Base-by-base conservation (phyloP, 164 flowering plant species). In the Aristolochia contorta region DNA sequence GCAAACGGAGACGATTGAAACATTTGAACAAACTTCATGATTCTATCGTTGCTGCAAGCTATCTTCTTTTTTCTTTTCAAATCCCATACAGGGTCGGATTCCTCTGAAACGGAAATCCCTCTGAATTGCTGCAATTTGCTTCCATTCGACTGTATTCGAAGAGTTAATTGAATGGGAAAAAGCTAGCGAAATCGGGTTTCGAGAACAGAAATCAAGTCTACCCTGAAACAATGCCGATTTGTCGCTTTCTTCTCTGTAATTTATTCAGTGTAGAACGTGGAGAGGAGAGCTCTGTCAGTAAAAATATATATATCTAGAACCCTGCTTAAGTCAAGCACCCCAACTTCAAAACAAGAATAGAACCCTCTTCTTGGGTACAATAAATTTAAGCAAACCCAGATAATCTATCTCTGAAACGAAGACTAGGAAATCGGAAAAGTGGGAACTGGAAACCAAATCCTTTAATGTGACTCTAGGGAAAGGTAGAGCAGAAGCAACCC, bases 341-440 rank as follows among this genome's bases (percentile, higher is more conserved):
- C 10, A 55, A 19, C 37, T 7, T 54, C 47, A 61, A 61, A 10
- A 47, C 66, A 46, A 56, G 66, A 55, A 63, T 63, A 63, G 66
- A 63, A 63, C 59, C 46, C 59, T 62, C 65, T 55, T 45, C 30
- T 16, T 37, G n/a, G n/a, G n/a, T 46, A n/a, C 16, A 25, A 5
- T 19, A 53, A 16, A 25, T n/a, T n/a, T n/a, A 50, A 18, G 15
- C 18, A 49, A 4, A 1, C 47, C 52, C 16, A 47, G 27, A 3
- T 6, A 46, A 25, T 5, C 2, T 9, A 16, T 12, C 18, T 5
- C 13, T 16, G 18, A 12, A 18, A 10, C 30, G 16, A 2, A 16
- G 16, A 12, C 12, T 7, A 37, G 7, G 43, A 30, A 15, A 20
- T 30, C 45, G 20, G 12, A 18, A 20, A 33, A 30, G 46, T 30